phyloP scores from a whole-genome alignment of 1,284 basidiomycete genomes.

The Schizophyllum commune region DNA sequence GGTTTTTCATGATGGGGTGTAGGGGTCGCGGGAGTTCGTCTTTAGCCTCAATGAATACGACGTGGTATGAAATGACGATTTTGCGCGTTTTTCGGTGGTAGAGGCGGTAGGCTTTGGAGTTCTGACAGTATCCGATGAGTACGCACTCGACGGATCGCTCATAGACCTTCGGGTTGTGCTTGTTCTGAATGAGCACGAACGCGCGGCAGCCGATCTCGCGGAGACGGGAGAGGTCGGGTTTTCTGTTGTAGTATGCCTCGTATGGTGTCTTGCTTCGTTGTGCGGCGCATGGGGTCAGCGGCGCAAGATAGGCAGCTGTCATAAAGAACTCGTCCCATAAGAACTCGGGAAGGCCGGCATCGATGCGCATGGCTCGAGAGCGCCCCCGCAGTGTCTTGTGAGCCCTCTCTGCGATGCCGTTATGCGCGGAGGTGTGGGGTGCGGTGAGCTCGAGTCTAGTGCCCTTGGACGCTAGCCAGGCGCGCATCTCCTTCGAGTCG shows the following conservation, averaged over 20 bases:
- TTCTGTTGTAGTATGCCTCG: slow-evolving; percentile 17
- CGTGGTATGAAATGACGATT: slow-evolving; percentile 10
- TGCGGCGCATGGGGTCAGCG: slow-evolving; percentile 14
- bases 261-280: slow-evolving; percentile 18
- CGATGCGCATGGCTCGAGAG: slow-evolving; percentile 18
- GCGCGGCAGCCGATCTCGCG: slow-evolving; percentile 22
- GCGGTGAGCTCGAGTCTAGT: slow-evolving; percentile 13
- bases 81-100: slow-evolving; percentile 7
- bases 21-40: slow-evolving; percentile 1
- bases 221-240: slow-evolving; percentile 22
- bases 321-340: slow-evolving; percentile 23
- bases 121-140: slow-evolving; percentile 12
- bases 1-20: too few species aligned
- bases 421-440: slow-evolving; percentile 19
- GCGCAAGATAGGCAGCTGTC: slow-evolving; percentile 18
- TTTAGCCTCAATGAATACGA: slow-evolving; percentile 13
- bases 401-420: slow-evolving; percentile 18
- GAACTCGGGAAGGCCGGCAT: slow-evolving; percentile 12
- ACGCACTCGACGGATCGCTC: slow-evolving; percentile 12
- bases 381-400: slow-evolving; percentile 19
- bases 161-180: slow-evolving; percentile 16
- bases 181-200: slow-evolving; percentile 22
- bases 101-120: slow-evolving; percentile 14
- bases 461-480: slow-evolving; percentile 13
- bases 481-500: slow-evolving; percentile 15